These are phyloP conservation scores for Starmerella geochares DNA, from an alignment of 805 yeast species.

Conservation along the genomic window DNA sequence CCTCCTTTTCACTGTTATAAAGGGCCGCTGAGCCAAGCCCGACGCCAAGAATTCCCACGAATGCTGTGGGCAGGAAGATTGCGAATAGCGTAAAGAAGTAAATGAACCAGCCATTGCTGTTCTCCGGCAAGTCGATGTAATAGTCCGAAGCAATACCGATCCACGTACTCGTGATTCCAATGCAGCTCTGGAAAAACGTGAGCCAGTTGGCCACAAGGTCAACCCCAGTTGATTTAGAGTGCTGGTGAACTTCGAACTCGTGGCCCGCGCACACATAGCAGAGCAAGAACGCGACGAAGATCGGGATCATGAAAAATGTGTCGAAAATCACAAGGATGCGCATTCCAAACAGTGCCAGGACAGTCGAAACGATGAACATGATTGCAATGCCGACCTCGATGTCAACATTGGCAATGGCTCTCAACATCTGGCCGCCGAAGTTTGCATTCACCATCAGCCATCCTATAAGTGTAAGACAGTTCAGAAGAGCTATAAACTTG, in stretches of 20 bases:
- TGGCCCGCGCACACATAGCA: conserved; percentile 46
- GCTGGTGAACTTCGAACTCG: conserved; percentile 28
- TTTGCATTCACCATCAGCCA: conserved; percentile 91
- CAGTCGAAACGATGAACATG: conserved; percentile 51
- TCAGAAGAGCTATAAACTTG: conserved; percentile 59
- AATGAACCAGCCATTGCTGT: conserved; percentile 45
- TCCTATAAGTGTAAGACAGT: conserved; percentile 71
- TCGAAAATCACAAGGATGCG: conserved; percentile 60
- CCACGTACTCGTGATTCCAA: conserved; percentile 81
- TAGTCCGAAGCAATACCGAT: conserved; percentile 80
- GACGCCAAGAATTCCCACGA: conserved; percentile 66
- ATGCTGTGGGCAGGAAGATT: conserved; percentile 57
- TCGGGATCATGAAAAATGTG: conserved; percentile 57
- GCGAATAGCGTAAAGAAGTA: conserved; percentile 57
- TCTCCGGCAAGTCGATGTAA: conserved; percentile 69
- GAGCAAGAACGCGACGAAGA: conserved; percentile 53
- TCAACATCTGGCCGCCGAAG: conserved; percentile 75
- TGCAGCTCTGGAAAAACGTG: conserved; percentile 60
- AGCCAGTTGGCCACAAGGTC: conserved; percentile 51
- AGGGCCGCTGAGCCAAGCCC: conserved; percentile 57
- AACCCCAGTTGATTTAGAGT: conserved; percentile 34
- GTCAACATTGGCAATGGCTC: conserved; percentile 58
- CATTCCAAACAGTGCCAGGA: conserved; percentile 71
- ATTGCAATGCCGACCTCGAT: conserved; percentile 65
- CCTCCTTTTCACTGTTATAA: conserved; percentile 38